phyloP scores from a whole-genome alignment of 2,329 filamentous ascomycete genomes.

The Penicillium hesseltinei region DNA sequence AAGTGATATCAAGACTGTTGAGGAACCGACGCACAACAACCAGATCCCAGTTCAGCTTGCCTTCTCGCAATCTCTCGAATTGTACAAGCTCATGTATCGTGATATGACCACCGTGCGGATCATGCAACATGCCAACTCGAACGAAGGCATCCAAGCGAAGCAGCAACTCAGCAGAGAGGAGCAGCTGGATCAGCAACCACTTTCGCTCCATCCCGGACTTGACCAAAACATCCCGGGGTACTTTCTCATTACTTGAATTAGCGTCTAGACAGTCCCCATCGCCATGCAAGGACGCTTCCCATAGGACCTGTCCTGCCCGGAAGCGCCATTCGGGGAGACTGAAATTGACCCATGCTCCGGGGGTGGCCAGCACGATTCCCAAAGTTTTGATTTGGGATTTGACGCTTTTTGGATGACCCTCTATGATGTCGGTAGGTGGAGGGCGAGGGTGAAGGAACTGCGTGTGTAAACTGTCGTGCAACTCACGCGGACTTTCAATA shows the following conservation, averaged over 20 bases:
- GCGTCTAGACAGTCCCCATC: slow-evolving; percentile 34
- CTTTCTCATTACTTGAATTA: background rate
- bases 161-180: slow-evolving; percentile 55
- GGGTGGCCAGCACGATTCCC: slow-evolving; percentile 42
- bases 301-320: slow-evolving; percentile 47
- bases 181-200: slow-evolving; percentile 55
- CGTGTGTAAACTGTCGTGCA: slow-evolving; percentile 38
- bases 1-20: slow-evolving; percentile 48
- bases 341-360: slow-evolving; percentile 50
- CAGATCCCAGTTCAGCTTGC: slow-evolving; percentile 57
- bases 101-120: slow-evolving; percentile 41
- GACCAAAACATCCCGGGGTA: slow-evolving; percentile 24
- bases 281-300: slow-evolving; percentile 38
- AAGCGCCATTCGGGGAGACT: slow-evolving; percentile 48
- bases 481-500: slow-evolving; percentile 30
- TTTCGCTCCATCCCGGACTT: slow-evolving; percentile 46
- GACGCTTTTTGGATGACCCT: slow-evolving; percentile 35
- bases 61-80: slow-evolving; percentile 48
- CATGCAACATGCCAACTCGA: slow-evolving; percentile 41
- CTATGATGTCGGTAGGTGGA: slow-evolving; percentile 23
- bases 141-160: slow-evolving; percentile 53
- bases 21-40: slow-evolving; percentile 54
- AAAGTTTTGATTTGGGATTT: slow-evolving; percentile 49
- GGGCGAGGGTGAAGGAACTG: slow-evolving; percentile 40
- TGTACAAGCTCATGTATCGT: slow-evolving; percentile 45